Evolutionary conservation across 2,329 filamentous ascomycete species (phyloP), one percentile per base, ranked within the genome.

Genomic region (Phoma herbarum): DNA sequence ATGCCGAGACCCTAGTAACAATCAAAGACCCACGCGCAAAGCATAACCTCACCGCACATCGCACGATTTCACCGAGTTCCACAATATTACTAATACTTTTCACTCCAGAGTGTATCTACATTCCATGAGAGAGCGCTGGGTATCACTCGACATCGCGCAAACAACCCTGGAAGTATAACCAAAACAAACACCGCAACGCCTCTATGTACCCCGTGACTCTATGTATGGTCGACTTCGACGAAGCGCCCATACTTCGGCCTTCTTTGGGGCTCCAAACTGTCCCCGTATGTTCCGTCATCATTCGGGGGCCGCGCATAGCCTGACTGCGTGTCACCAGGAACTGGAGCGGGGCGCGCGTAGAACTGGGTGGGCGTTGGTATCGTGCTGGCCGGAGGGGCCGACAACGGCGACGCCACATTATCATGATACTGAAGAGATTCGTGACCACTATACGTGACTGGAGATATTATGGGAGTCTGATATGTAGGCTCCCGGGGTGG

Each of bases 301-400:
- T 26, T 29, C 18, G 22, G 10, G 20, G 39, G 10, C 23, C 47
- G 57, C 44, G 35, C 23, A 28, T 52, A 39, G 10, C 20, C 35
- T 16, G 26, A 11, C 14, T 44, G 29, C 16, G 22, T 29, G 23
- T 39, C 23, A 16, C 47, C 35, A 29, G 29, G 29, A 16, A 43
- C 11, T 10, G 62, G 59, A 16, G 67, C 58, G 20, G 71, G 68
- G 52, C 73, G 71, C 4, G 68, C 69, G 54, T 77, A 77, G 46
- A 76, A 77, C 12, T 76, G 74, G 16, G 74, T 74, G 3, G 74
- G 74, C 14, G 74, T 76, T 14, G 63, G 44, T 50, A 59, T 59
- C 14, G 56, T 54, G 45, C 56, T 59, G 41, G 16, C 50, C 2
- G 50, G 56, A 28, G 62, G 41, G 16, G 46, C 50, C 9, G 56